Conservation (phyloP, 306 rosid genomes). For the Rosa chinensis region DNA sequence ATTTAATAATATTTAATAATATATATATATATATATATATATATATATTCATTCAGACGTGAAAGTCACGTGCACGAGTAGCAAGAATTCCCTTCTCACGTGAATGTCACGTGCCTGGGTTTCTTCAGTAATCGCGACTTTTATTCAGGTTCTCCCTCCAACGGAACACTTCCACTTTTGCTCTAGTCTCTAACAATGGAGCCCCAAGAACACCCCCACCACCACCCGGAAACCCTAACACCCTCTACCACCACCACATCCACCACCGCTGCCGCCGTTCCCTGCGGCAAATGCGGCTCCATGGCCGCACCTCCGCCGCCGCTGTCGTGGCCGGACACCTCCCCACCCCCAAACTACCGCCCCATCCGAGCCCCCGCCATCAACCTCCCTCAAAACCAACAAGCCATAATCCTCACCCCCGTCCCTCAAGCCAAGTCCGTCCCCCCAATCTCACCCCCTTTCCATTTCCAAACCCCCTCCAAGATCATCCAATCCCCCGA, state of each 20-base stretch:
- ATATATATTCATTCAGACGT: too few relatives aligned
- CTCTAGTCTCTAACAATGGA: constrained; percentile 17
- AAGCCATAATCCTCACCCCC: constrained; percentile 79
- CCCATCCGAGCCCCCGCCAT: constrained; percentile 88
- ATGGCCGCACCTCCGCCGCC: constrained; percentile 46
- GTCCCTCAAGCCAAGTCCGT: constrained; percentile 75
- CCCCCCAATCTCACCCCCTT: constrained; percentile 47
- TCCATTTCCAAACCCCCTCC: constrained; percentile 52
- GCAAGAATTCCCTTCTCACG: too few relatives aligned
- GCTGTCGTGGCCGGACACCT: constrained; percentile 16
- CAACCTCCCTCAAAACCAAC: constrained; percentile 63
- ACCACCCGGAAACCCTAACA: constrained; percentile 21
- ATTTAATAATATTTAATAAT: too few relatives aligned
- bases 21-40: too few relatives aligned
- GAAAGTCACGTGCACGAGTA: too few relatives aligned
- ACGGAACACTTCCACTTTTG: not conserved
- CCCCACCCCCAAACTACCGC: constrained; percentile 76
- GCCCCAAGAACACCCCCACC: constrained; percentile 15
- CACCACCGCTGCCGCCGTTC: constrained; percentile 7
- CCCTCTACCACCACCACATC: constrained; percentile 14
- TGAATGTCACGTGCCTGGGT: too few relatives aligned
- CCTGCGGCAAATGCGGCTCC: constrained; percentile 77
- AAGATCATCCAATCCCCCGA: constrained; percentile 72
- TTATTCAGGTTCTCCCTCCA: not conserved
- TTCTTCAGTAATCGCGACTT: too few relatives aligned